phyloP scores from a whole-genome alignment of 2,329 filamentous ascomycete genomes.

The Thielaviopsis punctulata region DNA sequence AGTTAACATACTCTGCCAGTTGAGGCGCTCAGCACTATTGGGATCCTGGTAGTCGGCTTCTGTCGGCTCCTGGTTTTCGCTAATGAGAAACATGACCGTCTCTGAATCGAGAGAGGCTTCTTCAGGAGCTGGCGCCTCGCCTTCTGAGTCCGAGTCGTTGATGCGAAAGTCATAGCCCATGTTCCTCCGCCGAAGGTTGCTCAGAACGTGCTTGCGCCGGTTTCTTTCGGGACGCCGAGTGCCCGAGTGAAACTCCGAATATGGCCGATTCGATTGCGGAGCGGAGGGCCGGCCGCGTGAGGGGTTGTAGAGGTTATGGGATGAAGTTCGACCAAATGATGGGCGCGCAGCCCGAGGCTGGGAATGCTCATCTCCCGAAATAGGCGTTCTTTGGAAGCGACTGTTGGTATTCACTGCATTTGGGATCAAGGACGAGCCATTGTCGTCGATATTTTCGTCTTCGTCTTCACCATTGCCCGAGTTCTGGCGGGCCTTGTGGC shows the following conservation, averaged over 20 bases:
- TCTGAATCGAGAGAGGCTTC: slow-evolving; percentile 85
- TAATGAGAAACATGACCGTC: slow-evolving; percentile 80
- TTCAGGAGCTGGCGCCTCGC: slow-evolving; percentile 76
- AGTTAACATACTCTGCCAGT: slow-evolving; percentile 97
- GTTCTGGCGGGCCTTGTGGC: not conserved
- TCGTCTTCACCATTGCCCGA: not conserved
- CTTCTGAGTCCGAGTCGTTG: slow-evolving; percentile 68
- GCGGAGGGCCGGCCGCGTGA: slow-evolving; percentile 5
- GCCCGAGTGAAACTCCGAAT: not conserved
- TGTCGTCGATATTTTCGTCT: not conserved
- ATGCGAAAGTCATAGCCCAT: slow-evolving; percentile 58
- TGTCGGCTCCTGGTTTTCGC: slow-evolving; percentile 75
- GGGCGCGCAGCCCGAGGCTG: not conserved
- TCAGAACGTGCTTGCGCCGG: not conserved
- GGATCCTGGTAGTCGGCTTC: slow-evolving; percentile 80
- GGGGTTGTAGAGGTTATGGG: slow-evolving; percentile 67
- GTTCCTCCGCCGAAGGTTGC: slow-evolving; percentile 36
- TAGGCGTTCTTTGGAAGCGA: not conserved
- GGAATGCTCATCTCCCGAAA: not conserved
- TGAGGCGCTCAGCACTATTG: slow-evolving; percentile 71
- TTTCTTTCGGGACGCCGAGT: not conserved
- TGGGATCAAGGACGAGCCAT: not conserved
- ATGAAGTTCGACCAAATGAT: slow-evolving; percentile 48
- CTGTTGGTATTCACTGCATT: not conserved
- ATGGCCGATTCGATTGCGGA: not conserved